A percentile compares a stretch with the other conserved stretches of the same genome.
Conservation (phyloP, 495 filamentous ascomycete species). For the Trichoderma reesei region DNA sequence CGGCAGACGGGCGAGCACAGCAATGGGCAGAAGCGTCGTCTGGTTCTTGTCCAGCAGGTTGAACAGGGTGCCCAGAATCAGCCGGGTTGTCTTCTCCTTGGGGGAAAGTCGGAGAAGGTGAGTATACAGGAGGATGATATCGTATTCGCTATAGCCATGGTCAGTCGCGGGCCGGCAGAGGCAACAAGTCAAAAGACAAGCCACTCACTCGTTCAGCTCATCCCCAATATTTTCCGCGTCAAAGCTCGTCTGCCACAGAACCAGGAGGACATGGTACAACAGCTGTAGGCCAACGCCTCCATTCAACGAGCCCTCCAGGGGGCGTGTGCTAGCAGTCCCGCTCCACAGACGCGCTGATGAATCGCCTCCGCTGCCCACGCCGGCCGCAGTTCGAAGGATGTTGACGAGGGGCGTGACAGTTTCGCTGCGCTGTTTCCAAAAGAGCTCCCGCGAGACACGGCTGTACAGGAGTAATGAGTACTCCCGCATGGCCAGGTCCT, state of each 20-base stretch:
- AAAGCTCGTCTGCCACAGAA: conserved; percentile 93
- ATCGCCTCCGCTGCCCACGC: conserved; percentile 53
- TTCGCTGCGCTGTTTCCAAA: conserved; percentile 80
- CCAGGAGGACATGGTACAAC: conserved; percentile 86
- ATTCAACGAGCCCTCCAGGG: conserved; percentile 54
- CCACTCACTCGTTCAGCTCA: conserved; percentile 69
- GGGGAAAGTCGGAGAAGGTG: conserved; percentile 83
- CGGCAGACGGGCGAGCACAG: conserved; percentile 74
- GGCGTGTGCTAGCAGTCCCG: conserved; percentile 45
- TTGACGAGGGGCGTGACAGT: conserved; percentile 74
- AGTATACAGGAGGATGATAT: conserved; percentile 82
- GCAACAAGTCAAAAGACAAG: neutral
- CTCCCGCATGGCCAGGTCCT: conserved; percentile 90
- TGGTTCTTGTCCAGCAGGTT: conserved; percentile 78
- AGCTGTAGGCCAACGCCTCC: conserved; percentile 87
- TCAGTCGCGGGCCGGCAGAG: conserved; percentile 17
- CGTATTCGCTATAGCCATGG: conserved; percentile 67
- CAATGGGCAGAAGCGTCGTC: conserved; percentile 65
- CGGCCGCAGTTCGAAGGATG: conserved; percentile 71
- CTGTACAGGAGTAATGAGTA: conserved; percentile 81
- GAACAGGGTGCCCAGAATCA: conserved; percentile 77
- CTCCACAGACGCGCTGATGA: conserved; percentile 58
- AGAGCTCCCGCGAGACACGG: conserved; percentile 61
- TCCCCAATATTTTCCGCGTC: conserved; percentile 77
- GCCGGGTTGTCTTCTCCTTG: conserved; percentile 94